Base-by-base conservation (phyloP, 305 asterid species). In the Coffea humblotiana region DNA sequence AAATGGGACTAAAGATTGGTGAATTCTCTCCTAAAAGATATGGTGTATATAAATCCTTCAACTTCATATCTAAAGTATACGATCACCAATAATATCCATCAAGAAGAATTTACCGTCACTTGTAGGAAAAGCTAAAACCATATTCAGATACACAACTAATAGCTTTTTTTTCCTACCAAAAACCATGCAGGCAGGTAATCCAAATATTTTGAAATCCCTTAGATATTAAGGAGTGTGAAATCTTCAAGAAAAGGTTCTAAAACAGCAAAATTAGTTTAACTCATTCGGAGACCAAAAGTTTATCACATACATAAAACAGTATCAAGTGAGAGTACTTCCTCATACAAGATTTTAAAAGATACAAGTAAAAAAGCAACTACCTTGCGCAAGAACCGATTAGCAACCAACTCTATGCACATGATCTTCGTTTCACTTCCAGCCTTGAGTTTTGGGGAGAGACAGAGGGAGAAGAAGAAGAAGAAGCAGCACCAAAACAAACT, bases 391-490 rank as follows among this genome's bases (percentile, higher is more conserved):
- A 96, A 96, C 85, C 99, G 97, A 86, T 96, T 90, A 29, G 90
- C 98, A 21, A 94, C 97, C 91, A 96, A 84, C 90, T 96, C 99
- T 81, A 94, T 85, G 88, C 98, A 94, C 97, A 94, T 94, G 48
- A 84, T 79, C 89, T 83, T 90, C 63, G 78, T 82, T 83, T 77
- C 40, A 27, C 82, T 85, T 76, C 92, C 97, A 65, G 83, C 92
- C 98, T 93, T 45, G 54, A 82, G 75, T 74, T 78, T 74, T 14
- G 37, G 51, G 12, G 74, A 74, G 83, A 52, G 79, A 32, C 71
- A 29, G 54, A 76, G 6, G 49, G 29, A 47, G 45, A 40, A 40
- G 43, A 40, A 40, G 43, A 37, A 37, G 43, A 40, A 40, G 43
- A 40, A 40, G 43, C 4, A 40, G 43, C 47, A 77, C n/a, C 66